These are phyloP conservation scores for Malus orientalis DNA, from an alignment of 306 rosid species.

Conservation along the genomic window DNA sequence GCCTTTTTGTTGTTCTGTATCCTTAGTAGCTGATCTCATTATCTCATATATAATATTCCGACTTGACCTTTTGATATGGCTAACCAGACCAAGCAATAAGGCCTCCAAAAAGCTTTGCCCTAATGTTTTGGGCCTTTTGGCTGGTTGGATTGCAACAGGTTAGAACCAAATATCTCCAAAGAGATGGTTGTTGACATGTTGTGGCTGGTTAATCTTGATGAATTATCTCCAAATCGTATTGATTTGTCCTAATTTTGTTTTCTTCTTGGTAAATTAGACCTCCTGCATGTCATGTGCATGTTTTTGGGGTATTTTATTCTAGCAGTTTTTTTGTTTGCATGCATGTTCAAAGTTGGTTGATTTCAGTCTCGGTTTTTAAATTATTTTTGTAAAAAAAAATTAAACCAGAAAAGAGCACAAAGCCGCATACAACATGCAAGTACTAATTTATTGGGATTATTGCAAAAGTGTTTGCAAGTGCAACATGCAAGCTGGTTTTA, in stretches of 20 bases:
- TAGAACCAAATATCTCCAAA: neutral
- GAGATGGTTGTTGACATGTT: neutral
- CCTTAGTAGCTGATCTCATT: no score
- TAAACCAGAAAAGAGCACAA: no score
- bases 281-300: neutral
- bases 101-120: neutral
- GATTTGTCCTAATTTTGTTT: neutral
- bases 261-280: neutral
- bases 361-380: neutral
- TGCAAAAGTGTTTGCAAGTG: neutral
- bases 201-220: neutral
- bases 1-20: no score
- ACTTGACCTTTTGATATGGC: neutral
- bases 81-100: neutral
- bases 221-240: neutral
- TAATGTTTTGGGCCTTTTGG: no score
- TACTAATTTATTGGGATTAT: no score
- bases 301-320: neutral
- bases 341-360: neutral
- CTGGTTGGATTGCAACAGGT: no score
- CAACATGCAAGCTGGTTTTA: neutral
- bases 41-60: neutral
- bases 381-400: neutral
- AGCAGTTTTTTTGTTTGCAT: neutral
- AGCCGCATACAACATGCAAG: no score